These are phyloP conservation scores for Infundibulicybe gibba DNA, from an alignment of 768 basidiomycete species.

Conservation along the genomic window DNA sequence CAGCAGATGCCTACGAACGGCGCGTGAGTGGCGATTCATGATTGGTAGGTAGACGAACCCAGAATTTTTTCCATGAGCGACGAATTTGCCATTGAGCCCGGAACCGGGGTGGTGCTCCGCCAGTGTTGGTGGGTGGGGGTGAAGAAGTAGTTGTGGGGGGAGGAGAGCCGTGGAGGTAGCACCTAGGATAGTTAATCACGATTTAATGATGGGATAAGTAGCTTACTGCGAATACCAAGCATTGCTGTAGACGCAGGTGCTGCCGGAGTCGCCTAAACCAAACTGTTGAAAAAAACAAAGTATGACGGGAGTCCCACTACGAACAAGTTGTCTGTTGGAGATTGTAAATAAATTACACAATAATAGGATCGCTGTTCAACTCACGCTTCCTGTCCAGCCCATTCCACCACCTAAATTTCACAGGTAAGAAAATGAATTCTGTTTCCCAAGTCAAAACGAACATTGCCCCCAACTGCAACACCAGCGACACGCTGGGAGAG, in stretches of 20 bases:
- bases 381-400: neutral
- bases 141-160: too few relatives aligned
- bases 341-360: neutral
- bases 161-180: too few relatives aligned
- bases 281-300: neutral
- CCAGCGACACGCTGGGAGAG: neutral
- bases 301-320: neutral
- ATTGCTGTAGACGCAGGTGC: neutral
- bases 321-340: neutral
- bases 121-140: too few relatives aligned
- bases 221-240: neutral
- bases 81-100: conserved; percentile 24
- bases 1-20: conserved; percentile 15
- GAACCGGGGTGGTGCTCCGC: conserved; percentile 6
- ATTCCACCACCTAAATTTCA: neutral
- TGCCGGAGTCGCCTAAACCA: neutral
- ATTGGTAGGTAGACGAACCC: conserved; percentile 13
- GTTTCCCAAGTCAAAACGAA: neutral
- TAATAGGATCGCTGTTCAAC: neutral
- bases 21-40: neutral
- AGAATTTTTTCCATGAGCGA: conserved; percentile 30
- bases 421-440: neutral
- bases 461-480: neutral
- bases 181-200: neutral
- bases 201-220: neutral